Evolutionary conservation across 768 basidiomycete genomes (phyloP).

Genomic region (Russula brevipes): DNA sequence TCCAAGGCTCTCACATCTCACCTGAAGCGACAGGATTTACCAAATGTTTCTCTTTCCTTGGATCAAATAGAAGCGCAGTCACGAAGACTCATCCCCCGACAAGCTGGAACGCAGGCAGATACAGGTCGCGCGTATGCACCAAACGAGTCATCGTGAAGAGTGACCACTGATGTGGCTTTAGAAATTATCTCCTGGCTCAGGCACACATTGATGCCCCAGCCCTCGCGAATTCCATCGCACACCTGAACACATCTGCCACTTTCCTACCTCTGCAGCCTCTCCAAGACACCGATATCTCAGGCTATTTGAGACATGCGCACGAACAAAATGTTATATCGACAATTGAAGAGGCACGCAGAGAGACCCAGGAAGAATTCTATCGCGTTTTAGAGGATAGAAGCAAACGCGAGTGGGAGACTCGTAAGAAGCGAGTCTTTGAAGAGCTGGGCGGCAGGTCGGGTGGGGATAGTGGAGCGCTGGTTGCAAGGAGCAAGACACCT

Average conservation of each 20-base stretch:
- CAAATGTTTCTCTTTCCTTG: conserved; percentile 81
- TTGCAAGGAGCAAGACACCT: conserved; percentile 58
- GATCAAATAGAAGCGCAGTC: conserved; percentile 96
- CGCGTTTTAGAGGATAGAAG: conserved; percentile 69
- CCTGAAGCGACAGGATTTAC: conserved; percentile 73
- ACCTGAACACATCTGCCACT: conserved; percentile 73
- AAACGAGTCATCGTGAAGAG: not conserved
- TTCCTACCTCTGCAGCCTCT: conserved; percentile 88
- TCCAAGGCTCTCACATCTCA: conserved; percentile 74
- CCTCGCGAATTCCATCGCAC: conserved; percentile 75
- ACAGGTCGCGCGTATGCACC: conserved; percentile 63
- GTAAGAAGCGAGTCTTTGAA: conserved; percentile 86
- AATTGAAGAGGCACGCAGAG: conserved; percentile 82
- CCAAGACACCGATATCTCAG: conserved; percentile 90
- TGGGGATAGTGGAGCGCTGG: conserved; percentile 49
- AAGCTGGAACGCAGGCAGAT: conserved; percentile 58
- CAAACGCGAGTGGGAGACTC: conserved; percentile 81
- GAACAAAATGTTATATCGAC: conserved; percentile 93
- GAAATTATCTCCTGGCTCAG: conserved; percentile 89
- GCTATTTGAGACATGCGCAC: conserved; percentile 91
- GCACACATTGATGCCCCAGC: conserved; percentile 92
- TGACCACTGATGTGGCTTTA: conserved; percentile 31
- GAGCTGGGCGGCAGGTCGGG: conserved; percentile 70
- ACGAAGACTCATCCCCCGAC: conserved; percentile 70
- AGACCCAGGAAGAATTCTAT: conserved; percentile 84